Evolutionary conservation across 73 alveolate genomes (phyloP), one percentile per base, ranked within the genome.

Genomic region (Breviolum minutum): DNA sequence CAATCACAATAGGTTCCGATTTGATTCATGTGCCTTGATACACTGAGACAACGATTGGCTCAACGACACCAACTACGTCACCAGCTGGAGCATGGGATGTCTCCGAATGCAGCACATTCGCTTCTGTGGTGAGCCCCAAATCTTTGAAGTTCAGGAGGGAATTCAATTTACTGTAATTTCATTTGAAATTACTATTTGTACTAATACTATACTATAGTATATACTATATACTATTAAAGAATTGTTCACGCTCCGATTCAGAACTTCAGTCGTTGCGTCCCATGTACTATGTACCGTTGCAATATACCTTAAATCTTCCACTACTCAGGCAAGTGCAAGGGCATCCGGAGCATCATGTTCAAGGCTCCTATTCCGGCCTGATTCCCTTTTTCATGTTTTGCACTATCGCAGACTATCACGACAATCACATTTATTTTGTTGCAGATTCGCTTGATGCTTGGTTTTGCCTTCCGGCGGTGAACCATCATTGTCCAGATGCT

Each of bases 51-150:
- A 40, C 81, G 95, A 62, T 24, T 90, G 96, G 96, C 96, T 30
- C 96, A 90, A 70, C 86, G 96, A 30, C 96, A 90, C 87, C 76
- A 90, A 26, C 54, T 90, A 32, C 86, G 96, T 19, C 74, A 90
- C 68, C 96, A 90, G 87, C 96, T 90, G 63, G 76, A 70, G 87
- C 96, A 90, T 30, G 87, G 71, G 19, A 14, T 19, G 20, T 29
- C 95, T 20, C 96, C 82, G 12, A 63, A 71, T 60, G 48, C 91
- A 24, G 73, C 66, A 32, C 63, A 79, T 32, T 79, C 87, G 66
- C 66, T 79, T 63, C 27, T 79, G 87, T 32, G 20, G 66, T 29
- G 20, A 79, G 87, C 87, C 27, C 20, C 30, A 64, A 79, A 79
- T 8, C 48, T 79, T 24, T 20, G 81, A 20, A 71, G 26, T 20